Percentiles rank a stretch among this genome's conserved stretches.
These are phyloP conservation scores for Huntiella omanensis DNA, from an alignment of 2,329 filamentous ascomycete species.

Conservation along the genomic window DNA sequence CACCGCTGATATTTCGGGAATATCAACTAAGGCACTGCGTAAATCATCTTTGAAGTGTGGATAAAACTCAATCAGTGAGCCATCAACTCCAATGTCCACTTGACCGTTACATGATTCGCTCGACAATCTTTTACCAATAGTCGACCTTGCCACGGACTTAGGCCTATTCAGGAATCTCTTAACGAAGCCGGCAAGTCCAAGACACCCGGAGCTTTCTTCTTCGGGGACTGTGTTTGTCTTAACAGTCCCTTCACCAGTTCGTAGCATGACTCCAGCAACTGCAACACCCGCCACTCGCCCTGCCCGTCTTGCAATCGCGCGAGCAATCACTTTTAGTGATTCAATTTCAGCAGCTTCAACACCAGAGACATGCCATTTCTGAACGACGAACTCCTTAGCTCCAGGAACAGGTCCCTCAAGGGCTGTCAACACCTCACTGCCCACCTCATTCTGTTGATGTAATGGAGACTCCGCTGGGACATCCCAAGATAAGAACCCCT, in stretches of 20 bases:
- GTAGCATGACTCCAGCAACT: constrained; percentile 14
- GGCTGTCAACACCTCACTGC: constrained; percentile 46
- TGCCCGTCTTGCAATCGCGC: constrained; percentile 13
- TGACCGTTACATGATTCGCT: constrained; percentile 23
- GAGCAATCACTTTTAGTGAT: constrained; percentile 25
- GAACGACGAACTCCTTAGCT: constrained; percentile 17
- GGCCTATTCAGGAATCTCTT: neutral
- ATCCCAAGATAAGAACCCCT: neutral
- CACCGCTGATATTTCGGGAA: constrained; percentile 36
- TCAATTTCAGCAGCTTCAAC: neutral
- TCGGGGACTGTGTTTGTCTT: no score
- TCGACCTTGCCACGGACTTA: neutral
- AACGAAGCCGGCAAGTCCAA: no score
- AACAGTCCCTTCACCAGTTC: constrained; percentile 9
- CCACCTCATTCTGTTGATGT: constrained; percentile 45
- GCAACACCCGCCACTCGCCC: constrained; percentile 14
- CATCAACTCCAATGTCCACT: constrained; percentile 51
- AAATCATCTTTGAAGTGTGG: constrained; percentile 49
- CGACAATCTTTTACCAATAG: neutral
- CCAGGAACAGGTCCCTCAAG: constrained; percentile 21
- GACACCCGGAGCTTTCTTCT: no score
- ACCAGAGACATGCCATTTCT: neutral
- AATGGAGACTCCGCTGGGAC: constrained; percentile 19
- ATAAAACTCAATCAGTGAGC: constrained; percentile 54
- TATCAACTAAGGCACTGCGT: constrained; percentile 41